Conservation (phyloP, 2,329 filamentous ascomycete species). For the Xylariaceae sp. region DNA sequence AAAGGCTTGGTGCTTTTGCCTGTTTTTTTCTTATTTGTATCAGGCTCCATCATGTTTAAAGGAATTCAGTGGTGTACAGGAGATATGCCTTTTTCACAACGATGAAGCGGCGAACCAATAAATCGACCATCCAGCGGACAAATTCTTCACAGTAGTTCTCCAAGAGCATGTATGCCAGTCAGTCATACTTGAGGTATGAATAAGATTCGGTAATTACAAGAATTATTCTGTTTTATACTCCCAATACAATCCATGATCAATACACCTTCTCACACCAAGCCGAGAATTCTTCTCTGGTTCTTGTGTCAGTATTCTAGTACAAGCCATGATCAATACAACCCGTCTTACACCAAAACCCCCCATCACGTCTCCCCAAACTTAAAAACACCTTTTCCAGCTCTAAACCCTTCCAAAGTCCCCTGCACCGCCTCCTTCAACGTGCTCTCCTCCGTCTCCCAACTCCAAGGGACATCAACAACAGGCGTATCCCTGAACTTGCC, state of each 20-base stretch:
- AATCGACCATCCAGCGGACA: too few relatives aligned
- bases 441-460: conserved; percentile 76
- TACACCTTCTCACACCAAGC: neutral
- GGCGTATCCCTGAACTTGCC: conserved; percentile 86
- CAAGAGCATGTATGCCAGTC: neutral
- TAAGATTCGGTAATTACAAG: too few relatives aligned
- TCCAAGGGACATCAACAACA: conserved; percentile 82
- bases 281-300: too few relatives aligned
- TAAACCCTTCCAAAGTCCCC: conserved; percentile 82
- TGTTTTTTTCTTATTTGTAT: conserved; percentile 2
- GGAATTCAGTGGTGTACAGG: conserved; percentile 8
- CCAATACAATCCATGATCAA: neutral
- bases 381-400: conserved; percentile 89
- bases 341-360: too few relatives aligned
- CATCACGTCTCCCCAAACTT: conserved; percentile 70
- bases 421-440: conserved; percentile 77
- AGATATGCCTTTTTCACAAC: conserved; percentile 2
- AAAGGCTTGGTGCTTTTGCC: conserved; percentile 4
- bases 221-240: too few relatives aligned
- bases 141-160: neutral
- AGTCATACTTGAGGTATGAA: too few relatives aligned
- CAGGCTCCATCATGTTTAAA: conserved; percentile 6
- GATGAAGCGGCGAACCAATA: neutral
- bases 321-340: too few relatives aligned
- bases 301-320: too few relatives aligned